A percentile compares a stretch with the other conserved stretches of the same genome.
Conservation (phyloP, 2,329 filamentous ascomycete species). For the Pseudofabraea citricarpa region DNA sequence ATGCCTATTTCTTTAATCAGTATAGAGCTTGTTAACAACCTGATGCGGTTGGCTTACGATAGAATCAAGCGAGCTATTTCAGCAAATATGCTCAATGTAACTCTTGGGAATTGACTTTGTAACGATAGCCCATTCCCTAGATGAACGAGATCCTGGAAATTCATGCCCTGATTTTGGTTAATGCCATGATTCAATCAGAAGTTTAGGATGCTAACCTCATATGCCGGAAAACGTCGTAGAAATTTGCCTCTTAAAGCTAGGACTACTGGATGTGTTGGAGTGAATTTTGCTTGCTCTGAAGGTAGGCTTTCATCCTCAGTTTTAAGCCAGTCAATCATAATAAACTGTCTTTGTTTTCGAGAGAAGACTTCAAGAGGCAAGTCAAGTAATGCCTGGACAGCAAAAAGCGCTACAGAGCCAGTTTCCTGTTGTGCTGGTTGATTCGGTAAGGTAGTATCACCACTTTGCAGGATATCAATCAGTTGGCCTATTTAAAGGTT, state of each 20-base stretch:
- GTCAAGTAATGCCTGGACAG: neutral
- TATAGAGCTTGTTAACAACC: neutral
- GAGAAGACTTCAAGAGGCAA: neutral
- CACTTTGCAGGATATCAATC: no score
- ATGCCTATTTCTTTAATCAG: slow-evolving; percentile 16
- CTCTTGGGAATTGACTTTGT: no score
- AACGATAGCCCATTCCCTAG: slow-evolving; percentile 28
- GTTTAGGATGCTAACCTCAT: slow-evolving; percentile 34
- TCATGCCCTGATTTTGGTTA: slow-evolving; percentile 17
- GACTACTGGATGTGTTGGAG: slow-evolving; percentile 22
- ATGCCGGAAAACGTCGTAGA: slow-evolving; percentile 46
- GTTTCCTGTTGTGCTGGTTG: no score
- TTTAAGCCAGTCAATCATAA: slow-evolving; percentile 31
- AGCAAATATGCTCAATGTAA: no score
- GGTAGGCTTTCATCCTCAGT: slow-evolving; percentile 2
- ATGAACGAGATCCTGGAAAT: slow-evolving; percentile 33
- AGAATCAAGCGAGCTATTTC: no score
- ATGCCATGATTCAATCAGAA: neutral
- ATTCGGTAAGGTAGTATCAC: no score
- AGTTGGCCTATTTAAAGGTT: no score
- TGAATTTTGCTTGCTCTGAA: slow-evolving; percentile 3
- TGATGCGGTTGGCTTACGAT: slow-evolving; percentile 11
- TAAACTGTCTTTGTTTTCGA: slow-evolving; percentile 33
- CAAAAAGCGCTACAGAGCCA: no score
- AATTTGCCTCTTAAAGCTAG: slow-evolving; percentile 44